These are phyloP conservation scores for Nigrospora osmanthi DNA, from an alignment of 2,329 filamentous ascomycete genomes.

Conservation along the genomic window DNA sequence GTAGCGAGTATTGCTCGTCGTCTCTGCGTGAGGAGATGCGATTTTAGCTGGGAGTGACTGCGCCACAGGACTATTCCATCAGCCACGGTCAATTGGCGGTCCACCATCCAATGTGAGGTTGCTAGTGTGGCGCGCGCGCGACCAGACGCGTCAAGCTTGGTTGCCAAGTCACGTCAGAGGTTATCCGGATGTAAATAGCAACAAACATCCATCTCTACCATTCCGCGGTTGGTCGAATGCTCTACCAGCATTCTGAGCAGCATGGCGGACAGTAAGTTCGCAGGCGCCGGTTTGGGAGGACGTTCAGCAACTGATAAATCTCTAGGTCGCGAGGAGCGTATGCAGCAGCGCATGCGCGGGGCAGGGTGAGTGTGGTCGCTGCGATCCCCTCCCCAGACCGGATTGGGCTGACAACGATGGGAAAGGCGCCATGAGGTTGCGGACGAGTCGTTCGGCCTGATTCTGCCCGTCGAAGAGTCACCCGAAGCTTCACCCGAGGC, in stretches of 20 bases:
- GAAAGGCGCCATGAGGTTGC: slow-evolving; percentile 47
- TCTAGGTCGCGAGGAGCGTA: slow-evolving; percentile 50
- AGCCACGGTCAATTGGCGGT: too few species aligned
- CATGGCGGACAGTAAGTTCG: slow-evolving; percentile 1
- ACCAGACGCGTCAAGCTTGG: too few species aligned
- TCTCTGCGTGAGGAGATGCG: too few species aligned
- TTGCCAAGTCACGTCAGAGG: too few species aligned
- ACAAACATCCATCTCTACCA: too few species aligned
- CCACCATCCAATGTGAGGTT: too few species aligned
- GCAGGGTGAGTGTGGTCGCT: slow-evolving; percentile 41
- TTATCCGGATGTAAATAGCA: too few species aligned
- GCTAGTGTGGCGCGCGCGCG: too few species aligned
- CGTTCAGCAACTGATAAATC: background rate
- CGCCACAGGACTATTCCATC: too few species aligned
- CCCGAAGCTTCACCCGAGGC: slow-evolving; percentile 12
- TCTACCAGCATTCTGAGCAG: background rate
- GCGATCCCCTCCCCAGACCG: background rate
- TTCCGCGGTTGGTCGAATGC: too few species aligned
- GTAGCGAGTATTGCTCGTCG: too few species aligned
- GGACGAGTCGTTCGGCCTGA: slow-evolving; percentile 52
- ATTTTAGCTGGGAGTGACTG: too few species aligned
- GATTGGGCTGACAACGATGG: slow-evolving; percentile 4
- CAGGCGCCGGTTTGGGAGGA: background rate
- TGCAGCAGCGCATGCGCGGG: slow-evolving; percentile 58
- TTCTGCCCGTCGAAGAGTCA: slow-evolving; percentile 27